phyloP scores from a whole-genome alignment of 106 monocot species.

The Xerophyta viscosa region DNA sequence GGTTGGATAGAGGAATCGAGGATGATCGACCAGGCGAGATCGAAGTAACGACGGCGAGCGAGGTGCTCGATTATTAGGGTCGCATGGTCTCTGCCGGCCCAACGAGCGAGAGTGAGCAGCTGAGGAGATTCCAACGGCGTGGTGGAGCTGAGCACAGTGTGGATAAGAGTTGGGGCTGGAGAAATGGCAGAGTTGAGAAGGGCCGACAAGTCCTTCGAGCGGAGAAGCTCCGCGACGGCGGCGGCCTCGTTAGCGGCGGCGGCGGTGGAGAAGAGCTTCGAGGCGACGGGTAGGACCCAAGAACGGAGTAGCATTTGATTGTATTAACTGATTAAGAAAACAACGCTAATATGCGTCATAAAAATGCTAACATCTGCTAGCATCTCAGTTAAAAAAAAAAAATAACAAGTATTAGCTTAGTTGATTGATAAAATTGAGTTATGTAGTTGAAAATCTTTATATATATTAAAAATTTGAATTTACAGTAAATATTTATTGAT shows the following conservation, averaged over 20 bases:
- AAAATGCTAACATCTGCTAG: no score
- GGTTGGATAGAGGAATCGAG: conserved; percentile 20
- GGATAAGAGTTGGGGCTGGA: conserved; percentile 2
- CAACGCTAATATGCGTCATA: no score
- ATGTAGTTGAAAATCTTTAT: no score
- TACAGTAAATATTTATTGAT: no score
- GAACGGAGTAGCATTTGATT: no score
- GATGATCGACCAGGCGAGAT: conserved; percentile 47
- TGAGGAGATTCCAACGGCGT: background rate
- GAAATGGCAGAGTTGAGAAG: background rate
- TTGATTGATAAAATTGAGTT: no score
- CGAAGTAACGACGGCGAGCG: conserved; percentile 26
- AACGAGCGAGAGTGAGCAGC: conserved; percentile 6
- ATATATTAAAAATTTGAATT: no score
- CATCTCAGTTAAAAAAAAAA: no score
- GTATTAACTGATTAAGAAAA: no score
- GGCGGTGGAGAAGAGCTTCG: conserved; percentile 1
- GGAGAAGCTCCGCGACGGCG: background rate
- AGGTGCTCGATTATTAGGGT: conserved; percentile 25
- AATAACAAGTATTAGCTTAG: no score
- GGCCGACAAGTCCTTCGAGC: background rate
- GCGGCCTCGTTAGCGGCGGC: background rate
- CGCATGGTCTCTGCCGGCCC: conserved; percentile 12
- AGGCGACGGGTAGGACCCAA: no score
- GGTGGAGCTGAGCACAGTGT: conserved; percentile 4